Evolutionary conservation across 306 rosid genomes (phyloP).

Genomic region (Pterocarpus santalinus): DNA sequence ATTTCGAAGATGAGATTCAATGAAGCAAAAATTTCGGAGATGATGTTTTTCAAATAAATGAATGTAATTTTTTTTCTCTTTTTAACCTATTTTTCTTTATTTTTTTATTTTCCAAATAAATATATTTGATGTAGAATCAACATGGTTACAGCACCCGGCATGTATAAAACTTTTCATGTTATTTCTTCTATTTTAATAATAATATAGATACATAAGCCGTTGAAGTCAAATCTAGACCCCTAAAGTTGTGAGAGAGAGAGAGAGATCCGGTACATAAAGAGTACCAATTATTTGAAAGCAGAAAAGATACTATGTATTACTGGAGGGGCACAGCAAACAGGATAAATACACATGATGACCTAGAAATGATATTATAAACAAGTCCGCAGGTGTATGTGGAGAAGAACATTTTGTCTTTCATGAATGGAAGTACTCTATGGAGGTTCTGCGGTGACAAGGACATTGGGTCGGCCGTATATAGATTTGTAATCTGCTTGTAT

Average conservation of each 20-base stretch:
- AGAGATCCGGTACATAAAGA: neutral
- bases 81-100: too few species aligned
- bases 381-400: constrained; percentile 51
- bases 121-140: too few species aligned
- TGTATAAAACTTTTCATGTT: too few species aligned
- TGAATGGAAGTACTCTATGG: constrained; percentile 38
- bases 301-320: constrained; percentile 15
- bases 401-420: constrained; percentile 62
- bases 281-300: constrained; percentile 16
- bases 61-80: too few species aligned
- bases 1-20: too few species aligned
- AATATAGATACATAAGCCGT: too few species aligned
- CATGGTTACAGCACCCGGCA: too few species aligned
- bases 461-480: neutral
- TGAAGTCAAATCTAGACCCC: too few species aligned
- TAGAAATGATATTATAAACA: constrained; percentile 55
- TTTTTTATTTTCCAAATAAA: too few species aligned
- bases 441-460: constrained; percentile 53
- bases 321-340: constrained; percentile 4
- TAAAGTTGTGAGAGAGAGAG: neutral
- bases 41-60: too few species aligned
- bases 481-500: constrained; percentile 13
- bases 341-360: neutral
- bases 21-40: too few species aligned
- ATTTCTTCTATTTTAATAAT: too few species aligned